These are phyloP conservation scores for Ophiocytium majus DNA, from an alignment of 352 stramenopile species.

Conservation along the genomic window DNA sequence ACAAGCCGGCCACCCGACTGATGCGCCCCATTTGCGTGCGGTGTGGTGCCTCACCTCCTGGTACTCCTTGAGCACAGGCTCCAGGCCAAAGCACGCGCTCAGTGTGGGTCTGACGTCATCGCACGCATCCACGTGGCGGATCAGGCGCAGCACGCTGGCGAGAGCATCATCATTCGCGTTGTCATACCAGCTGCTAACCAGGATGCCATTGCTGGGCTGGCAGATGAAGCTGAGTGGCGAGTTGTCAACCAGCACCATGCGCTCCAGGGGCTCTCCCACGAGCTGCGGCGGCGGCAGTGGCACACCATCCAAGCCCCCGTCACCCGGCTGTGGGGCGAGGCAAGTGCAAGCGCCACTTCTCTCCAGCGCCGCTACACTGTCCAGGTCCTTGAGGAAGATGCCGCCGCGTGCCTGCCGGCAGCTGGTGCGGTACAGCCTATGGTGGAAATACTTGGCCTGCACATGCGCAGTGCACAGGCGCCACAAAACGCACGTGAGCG, in stretches of 20 bases:
- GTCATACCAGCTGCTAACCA: slow-evolving; percentile 93
- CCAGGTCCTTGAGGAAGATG: slow-evolving; percentile 81
- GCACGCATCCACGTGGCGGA: slow-evolving; percentile 82
- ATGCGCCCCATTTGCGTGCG: neutral
- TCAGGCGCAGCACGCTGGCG: slow-evolving; percentile 82
- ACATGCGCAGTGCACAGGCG: slow-evolving; percentile 77
- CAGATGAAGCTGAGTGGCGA: slow-evolving; percentile 93
- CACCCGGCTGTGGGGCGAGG: neutral
- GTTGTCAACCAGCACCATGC: slow-evolving; percentile 94
- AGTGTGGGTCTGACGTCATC: slow-evolving; percentile 91
- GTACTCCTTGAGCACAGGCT: slow-evolving; percentile 71
- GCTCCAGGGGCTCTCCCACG: slow-evolving; percentile 63
- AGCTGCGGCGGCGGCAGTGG: neutral
- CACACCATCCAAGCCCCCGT: too few relatives aligned
- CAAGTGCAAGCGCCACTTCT: neutral
- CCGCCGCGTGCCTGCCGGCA: slow-evolving; percentile 68
- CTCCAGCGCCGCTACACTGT: slow-evolving; percentile 60
- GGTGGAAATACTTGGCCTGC: slow-evolving; percentile 64
- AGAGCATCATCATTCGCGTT: slow-evolving; percentile 85
- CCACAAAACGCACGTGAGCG: too few relatives aligned
- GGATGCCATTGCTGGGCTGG: slow-evolving; percentile 94
- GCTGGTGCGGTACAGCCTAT: slow-evolving; percentile 86
- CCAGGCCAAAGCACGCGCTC: slow-evolving; percentile 89
- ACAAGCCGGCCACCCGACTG: too few relatives aligned
- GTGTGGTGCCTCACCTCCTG: neutral